Evolutionary conservation across 345 rosid genomes (phyloP).

Genomic region (Melastoma malabathricum): DNA sequence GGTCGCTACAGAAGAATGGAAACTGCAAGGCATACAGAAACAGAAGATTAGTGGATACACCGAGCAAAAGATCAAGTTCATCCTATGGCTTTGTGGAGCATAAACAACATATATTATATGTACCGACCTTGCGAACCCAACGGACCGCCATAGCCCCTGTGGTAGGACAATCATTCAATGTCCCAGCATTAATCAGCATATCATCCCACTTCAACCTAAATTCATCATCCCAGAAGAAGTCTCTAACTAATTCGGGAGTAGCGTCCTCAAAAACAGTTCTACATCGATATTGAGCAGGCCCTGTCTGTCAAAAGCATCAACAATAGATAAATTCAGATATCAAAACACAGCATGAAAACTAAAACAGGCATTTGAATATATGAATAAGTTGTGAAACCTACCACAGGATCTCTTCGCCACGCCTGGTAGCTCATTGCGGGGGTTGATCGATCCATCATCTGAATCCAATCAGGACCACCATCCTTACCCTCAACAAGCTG

Average conservation of each 20-base stretch:
- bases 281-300: conserved; percentile 88
- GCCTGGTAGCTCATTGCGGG: conserved; percentile 72
- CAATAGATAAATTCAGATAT: conserved; percentile 12
- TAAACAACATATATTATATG: background rate
- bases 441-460: conserved; percentile 83
- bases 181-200: conserved; percentile 55
- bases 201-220: conserved; percentile 78
- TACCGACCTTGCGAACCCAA: conserved; percentile 85
- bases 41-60: background rate
- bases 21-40: conserved; percentile 35
- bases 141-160: conserved; percentile 77
- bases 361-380: background rate
- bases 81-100: background rate
- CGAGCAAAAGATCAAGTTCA: too few relatives aligned
- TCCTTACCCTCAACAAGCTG: conserved; percentile 77
- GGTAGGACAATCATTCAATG: conserved; percentile 50
- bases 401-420: conserved; percentile 88
- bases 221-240: conserved; percentile 97
- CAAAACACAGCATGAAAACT: background rate
- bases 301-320: conserved; percentile 30
- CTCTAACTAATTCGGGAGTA: conserved; percentile 76
- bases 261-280: conserved; percentile 81
- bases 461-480: conserved; percentile 93
- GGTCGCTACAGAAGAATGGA: conserved; percentile 96
- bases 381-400: conserved; percentile 9